phyloP scores from a whole-genome alignment of 345 rosid genomes.

The Pugionium cornutum region DNA sequence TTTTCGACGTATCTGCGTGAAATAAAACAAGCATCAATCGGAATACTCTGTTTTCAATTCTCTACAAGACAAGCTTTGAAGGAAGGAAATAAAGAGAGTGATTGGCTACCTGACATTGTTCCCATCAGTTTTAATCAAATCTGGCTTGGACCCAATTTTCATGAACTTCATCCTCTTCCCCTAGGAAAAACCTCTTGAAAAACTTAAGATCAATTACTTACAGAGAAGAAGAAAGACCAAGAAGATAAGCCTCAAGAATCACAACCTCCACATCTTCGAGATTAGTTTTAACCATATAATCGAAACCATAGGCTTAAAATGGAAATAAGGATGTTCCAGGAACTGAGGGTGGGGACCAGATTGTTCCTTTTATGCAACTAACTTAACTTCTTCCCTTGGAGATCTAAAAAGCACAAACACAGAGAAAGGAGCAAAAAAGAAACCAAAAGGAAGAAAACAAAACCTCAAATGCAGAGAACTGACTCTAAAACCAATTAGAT shows the following conservation, averaged over 20 bases:
- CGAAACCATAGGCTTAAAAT: conserved; percentile 39
- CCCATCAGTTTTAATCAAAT: conserved; percentile 60
- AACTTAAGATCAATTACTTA: conserved; percentile 18
- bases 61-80: not conserved
- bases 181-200: conserved; percentile 13
- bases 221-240: conserved; percentile 7
- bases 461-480: conserved; percentile 37
- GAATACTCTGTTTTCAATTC: conserved; percentile 20
- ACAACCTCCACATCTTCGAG: conserved; percentile 21
- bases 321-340: conserved; percentile 47
- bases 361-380: conserved; percentile 40
- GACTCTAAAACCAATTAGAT: conserved; percentile 39
- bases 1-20: conserved; percentile 60
- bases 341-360: conserved; percentile 62
- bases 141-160: conserved; percentile 90
- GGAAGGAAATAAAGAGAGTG: no score
- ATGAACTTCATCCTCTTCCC: conserved; percentile 80
- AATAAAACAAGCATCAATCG: not conserved
- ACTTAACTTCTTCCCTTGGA: conserved; percentile 50
- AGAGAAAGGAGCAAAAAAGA: conserved; percentile 31
- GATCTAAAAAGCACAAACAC: conserved; percentile 53
- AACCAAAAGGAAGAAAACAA: conserved; percentile 30
- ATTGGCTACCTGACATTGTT: conserved; percentile 33
- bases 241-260: conserved; percentile 28
- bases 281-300: conserved; percentile 7